Evolutionary conservation across 108 stramenopile genomes (phyloP), one percentile per base, ranked within the genome.

Genomic region (Cylindrotheca fusiformis): DNA sequence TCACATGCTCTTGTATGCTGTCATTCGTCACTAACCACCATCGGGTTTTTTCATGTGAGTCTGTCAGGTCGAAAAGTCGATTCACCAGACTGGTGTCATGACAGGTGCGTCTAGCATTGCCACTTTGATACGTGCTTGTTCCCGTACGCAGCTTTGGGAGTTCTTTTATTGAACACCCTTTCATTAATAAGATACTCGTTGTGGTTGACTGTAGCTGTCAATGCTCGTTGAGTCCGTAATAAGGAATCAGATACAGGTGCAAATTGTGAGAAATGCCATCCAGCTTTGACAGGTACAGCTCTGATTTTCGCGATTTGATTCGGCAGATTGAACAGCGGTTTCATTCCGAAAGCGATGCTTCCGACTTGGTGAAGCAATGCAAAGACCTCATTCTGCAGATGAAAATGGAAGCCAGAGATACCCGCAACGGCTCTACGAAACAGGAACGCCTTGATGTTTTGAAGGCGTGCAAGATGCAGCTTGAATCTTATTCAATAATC

Each of bases 381-480:
- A 6, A 14, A 41, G 14, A 41, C 6, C 36, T 41, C 36, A 41
- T 41, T 6, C 6, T 14, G 14, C 6, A 41, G 14, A 6, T 41
- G 10, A 14, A 41, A 14, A 10, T 14, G 36, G 36, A 41, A 41
- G 14, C 36, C 36, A 41, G 6, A 14, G 14, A 41, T 41, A 14
- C 36, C 10, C 10, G 14, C 6, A 14, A 41, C 14, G 36, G 50
- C 10, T 30, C 30, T 17, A 31, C 36, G 14, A 32, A 36, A 63
- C 63, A 63, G 50, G 63, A 63, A 33, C 50, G 36, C 29, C 18
- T 63, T 17, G 63, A 63, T 23, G 31, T 52, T 48, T 50, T 49
- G 24, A 32, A 52, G 10, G 63, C 63, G 6, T 63, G 32, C 21
- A 63, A 63, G 48, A 63, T 63, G 63, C 63, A 63, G 33, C n/a